Evolutionary conservation across 2,329 filamentous ascomycete genomes (phyloP).

Genomic region (Sporothrix pallida): DNA sequence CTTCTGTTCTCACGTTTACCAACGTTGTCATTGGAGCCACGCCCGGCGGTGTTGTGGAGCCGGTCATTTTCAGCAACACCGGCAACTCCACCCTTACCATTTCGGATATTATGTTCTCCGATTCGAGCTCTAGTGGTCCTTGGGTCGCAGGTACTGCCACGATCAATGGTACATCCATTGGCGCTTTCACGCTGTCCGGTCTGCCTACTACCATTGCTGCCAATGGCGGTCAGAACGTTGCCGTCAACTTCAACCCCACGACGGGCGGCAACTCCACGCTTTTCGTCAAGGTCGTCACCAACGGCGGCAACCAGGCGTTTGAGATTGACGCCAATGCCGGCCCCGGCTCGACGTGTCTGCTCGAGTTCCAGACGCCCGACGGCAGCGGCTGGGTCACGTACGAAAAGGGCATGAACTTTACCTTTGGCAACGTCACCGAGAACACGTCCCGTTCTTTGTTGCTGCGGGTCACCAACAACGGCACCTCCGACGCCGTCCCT

Average conservation of each 20-base stretch:
- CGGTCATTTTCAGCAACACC: constrained; percentile 55
- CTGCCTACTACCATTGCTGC: constrained; percentile 54
- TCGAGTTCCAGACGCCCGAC: constrained; percentile 62
- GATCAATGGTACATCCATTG: constrained; percentile 47
- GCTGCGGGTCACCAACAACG: constrained; percentile 61
- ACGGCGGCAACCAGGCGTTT: constrained; percentile 56
- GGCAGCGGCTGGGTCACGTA: constrained; percentile 58
- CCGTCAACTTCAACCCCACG: constrained; percentile 55
- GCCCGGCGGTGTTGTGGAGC: constrained; percentile 49
- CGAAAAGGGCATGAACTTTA: constrained; percentile 52
- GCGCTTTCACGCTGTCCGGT: constrained; percentile 55
- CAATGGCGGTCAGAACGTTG: constrained; percentile 49
- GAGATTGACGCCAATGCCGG: constrained; percentile 58
- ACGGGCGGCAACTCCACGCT: constrained; percentile 55
- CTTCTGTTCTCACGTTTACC: constrained; percentile 56
- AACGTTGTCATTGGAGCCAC: constrained; percentile 54
- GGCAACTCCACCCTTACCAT: constrained; percentile 56
- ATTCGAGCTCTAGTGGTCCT: constrained; percentile 52
- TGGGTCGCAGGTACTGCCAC: constrained; percentile 47
- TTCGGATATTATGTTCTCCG: constrained; percentile 52
- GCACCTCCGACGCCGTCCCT: constrained; percentile 54
- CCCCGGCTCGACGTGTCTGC: constrained; percentile 53
- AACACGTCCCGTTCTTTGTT: constrained; percentile 54
- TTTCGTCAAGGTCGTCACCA: constrained; percentile 55
- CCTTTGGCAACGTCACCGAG: constrained; percentile 61